Evolutionary conservation across 1,284 basidiomycete species (phyloP).

Genomic region (Tilletiaria anomala): DNA sequence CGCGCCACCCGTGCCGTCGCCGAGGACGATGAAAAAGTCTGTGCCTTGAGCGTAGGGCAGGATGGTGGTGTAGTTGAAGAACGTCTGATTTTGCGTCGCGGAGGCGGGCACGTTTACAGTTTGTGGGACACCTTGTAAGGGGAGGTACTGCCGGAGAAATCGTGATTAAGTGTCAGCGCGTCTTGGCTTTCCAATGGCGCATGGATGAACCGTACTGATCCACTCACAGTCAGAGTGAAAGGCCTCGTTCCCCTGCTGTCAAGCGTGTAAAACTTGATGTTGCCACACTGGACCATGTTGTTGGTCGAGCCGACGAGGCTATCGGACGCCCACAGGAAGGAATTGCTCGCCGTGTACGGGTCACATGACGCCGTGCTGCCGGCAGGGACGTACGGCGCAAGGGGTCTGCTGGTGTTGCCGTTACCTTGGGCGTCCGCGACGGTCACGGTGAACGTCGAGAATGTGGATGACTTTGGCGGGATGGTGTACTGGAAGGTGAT

Average conservation of each 20-base stretch:
- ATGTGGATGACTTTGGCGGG: conserved; percentile 9
- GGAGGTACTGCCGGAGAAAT: conserved; percentile 4
- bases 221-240: no score
- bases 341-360: no score
- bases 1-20: conserved; percentile 15
- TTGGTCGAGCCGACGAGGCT: no score
- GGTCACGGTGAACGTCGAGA: conserved; percentile 11
- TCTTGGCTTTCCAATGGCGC: no score
- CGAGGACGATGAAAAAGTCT: conserved; percentile 15
- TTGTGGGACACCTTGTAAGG: conserved; percentile 10
- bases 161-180: neutral
- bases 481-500: conserved; percentile 21
- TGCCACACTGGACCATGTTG: no score
- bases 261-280: no score
- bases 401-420: conserved; percentile 14
- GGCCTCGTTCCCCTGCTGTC: no score
- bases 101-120: conserved; percentile 12
- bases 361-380: no score
- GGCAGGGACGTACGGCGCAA: no score
- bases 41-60: conserved; percentile 17
- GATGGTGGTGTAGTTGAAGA: conserved; percentile 8
- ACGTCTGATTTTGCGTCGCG: conserved; percentile 10
- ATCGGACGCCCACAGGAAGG: no score
- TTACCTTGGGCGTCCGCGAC: conserved; percentile 14
- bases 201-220: no score